These are phyloP conservation scores for Prunus fruticosa DNA, from an alignment of 306 rosid species.

Conservation along the genomic window DNA sequence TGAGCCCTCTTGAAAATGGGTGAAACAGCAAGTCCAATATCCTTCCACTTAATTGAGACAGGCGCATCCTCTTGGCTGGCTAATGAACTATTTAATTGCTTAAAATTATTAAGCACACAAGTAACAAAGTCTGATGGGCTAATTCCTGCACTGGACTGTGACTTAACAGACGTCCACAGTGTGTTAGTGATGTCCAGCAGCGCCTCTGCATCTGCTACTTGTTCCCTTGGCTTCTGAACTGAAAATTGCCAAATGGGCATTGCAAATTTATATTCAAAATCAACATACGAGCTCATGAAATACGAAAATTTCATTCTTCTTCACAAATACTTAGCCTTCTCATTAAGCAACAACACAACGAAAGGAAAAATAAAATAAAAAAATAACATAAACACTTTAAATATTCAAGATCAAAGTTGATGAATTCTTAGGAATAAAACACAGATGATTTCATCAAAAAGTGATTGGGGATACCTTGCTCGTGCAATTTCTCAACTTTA, in stretches of 20 bases:
- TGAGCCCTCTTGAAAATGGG: conserved; percentile 48
- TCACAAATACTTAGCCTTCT: background rate
- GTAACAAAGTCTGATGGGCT: conserved; percentile 65
- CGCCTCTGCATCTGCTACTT: conserved; percentile 85
- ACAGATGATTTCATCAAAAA: background rate
- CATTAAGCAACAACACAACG: background rate
- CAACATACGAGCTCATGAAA: background rate
- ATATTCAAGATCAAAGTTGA: background rate
- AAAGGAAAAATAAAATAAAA: background rate
- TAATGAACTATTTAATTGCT: conserved; percentile 8
- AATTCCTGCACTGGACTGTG: conserved; percentile 54
- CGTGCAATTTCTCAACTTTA: conserved; percentile 58
- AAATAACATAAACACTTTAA: background rate
- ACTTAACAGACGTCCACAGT: conserved; percentile 51
- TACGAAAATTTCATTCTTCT: background rate
- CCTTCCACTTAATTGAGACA: conserved; percentile 43
- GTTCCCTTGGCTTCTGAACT: conserved; percentile 84
- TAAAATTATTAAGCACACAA: conserved; percentile 50
- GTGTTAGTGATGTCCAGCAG: conserved; percentile 57
- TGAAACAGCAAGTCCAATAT: conserved; percentile 48
- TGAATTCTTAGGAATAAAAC: background rate
- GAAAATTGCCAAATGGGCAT: conserved; percentile 1
- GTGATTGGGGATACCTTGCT: conserved; percentile 38
- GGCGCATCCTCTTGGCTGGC: conserved; percentile 1
- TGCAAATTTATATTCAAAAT: background rate